Base-by-base conservation (phyloP, 306 rosid species). In the Gastrolobium bilobum region DNA sequence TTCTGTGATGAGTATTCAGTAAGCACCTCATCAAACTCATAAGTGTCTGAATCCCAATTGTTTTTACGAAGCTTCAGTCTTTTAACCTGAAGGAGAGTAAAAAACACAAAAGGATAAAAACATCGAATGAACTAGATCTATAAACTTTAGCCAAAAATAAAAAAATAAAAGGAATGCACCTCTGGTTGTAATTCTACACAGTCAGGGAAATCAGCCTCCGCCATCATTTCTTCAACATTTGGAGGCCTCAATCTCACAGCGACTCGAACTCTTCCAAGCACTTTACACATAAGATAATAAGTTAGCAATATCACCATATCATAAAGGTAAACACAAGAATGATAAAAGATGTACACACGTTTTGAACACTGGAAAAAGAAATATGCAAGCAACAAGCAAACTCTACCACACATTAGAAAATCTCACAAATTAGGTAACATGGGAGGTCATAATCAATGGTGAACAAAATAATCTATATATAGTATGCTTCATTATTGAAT, bases 21-120 rank as follows among this genome's bases (percentile, higher is more conserved):
- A 72, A 94, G 91, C 73, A 94, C 95, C 71, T 91, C 99, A 81
- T 94, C 99, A 78, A 94, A 94, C 81, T 94, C 97, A 7, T 86
- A 92, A 2, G 99, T 92, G 71, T 92, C 97, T 15, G 93, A 84
- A 75, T 94, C 99, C 99, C 97, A 92, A 79, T 94, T 94, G 88
- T 94, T 92, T 79, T 90, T 91, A 39, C 97, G 93, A 66, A 94
- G 99, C 76, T 94, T 94, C 85, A 94, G 75, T 84, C 97, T 88
- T 79, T 94, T 92, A 65, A 94, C 91, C 99, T 94, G 92, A 70
- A 76, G 43, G 54, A 64, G 42, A 43, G 57, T 44, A 52, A 51
- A 44, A 84, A 60, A 62, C 34, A 79, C 75, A 73, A 58, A 66
- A 67, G 52, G 47, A 44, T 39, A 34, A 81, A 71, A 81, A 71